Percentiles rank a stretch among this genome's conserved stretches.
These are phyloP conservation scores for Hypoxylon sp. DNA, from an alignment of 2,329 filamentous ascomycete species.

Conservation along the genomic window DNA sequence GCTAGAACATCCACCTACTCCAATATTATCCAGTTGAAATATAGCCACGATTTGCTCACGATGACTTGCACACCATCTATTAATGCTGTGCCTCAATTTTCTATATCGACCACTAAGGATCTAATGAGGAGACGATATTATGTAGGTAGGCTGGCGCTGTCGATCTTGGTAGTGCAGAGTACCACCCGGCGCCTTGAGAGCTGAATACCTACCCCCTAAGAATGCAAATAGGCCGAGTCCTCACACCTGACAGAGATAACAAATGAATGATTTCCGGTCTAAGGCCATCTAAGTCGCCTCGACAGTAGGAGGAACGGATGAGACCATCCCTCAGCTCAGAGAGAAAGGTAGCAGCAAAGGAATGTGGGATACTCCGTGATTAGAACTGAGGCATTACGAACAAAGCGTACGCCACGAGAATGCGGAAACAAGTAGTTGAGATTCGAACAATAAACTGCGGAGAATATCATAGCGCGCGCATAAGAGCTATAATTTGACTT, in stretches of 20 bases:
- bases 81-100: background rate
- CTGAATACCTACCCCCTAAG: background rate
- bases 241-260: background rate
- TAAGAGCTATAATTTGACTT: too few species aligned
- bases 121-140: background rate
- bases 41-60: background rate
- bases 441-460: too few species aligned
- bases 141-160: background rate
- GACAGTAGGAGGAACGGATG: background rate
- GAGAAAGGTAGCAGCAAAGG: background rate
- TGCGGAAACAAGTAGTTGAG: too few species aligned
- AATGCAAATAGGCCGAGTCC: background rate
- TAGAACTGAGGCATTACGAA: too few species aligned
- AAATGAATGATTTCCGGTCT: background rate
- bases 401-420: too few species aligned
- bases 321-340: background rate
- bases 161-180: background rate
- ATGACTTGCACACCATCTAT: background rate
- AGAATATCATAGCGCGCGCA: too few species aligned
- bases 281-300: background rate
- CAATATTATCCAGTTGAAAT: background rate
- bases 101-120: background rate
- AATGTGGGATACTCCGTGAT: background rate
- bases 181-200: background rate
- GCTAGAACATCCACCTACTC: background rate